Evolutionary conservation across 371 early-diverging fungal genomes (phyloP).

Genomic region (Circinella minor): DNA sequence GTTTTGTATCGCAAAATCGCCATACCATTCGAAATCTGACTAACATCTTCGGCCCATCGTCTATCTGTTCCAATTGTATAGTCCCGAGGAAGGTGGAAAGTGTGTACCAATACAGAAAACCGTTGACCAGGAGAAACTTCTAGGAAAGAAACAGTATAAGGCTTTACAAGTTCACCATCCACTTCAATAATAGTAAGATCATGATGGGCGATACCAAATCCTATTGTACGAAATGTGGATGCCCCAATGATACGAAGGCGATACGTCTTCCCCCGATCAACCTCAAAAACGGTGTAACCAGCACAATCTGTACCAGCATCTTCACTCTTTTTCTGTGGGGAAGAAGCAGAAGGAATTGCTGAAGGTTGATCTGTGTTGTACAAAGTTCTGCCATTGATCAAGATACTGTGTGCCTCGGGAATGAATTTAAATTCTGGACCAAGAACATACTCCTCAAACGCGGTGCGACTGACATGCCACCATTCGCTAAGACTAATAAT

Average conservation of each 20-base stretch:
- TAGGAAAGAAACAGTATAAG: constrained; percentile 28
- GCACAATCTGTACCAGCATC: constrained; percentile 20
- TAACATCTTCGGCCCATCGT: constrained; percentile 38
- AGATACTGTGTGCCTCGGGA: constrained; percentile 46
- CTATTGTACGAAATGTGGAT: constrained; percentile 42
- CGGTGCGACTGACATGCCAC: constrained; percentile 44
- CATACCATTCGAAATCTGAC: constrained; percentile 35
- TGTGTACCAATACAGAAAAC: constrained; percentile 42
- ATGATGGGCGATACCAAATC: constrained; percentile 45
- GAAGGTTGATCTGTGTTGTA: constrained; percentile 18
- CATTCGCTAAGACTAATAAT: constrained; percentile 49
- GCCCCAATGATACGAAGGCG: constrained; percentile 50
- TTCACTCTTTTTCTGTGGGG: neutral
- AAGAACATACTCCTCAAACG: constrained; percentile 34
- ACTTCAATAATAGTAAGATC: constrained; percentile 51
- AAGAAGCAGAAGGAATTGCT: too few relatives aligned
- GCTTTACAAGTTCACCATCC: constrained; percentile 45
- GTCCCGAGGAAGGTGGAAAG: constrained; percentile 25
- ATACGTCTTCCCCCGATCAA: constrained; percentile 36
- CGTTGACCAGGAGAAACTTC: constrained; percentile 54
- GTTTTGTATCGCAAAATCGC: constrained; percentile 34
- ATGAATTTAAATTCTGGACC: constrained; percentile 37
- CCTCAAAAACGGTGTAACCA: constrained; percentile 35
- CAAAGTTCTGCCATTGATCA: constrained; percentile 46
- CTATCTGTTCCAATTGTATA: constrained; percentile 37